A percentile compares a stretch with the other conserved stretches of the same genome.
Conservation (phyloP, 768 basidiomycete genomes). For the Lyophyllum decastes region DNA sequence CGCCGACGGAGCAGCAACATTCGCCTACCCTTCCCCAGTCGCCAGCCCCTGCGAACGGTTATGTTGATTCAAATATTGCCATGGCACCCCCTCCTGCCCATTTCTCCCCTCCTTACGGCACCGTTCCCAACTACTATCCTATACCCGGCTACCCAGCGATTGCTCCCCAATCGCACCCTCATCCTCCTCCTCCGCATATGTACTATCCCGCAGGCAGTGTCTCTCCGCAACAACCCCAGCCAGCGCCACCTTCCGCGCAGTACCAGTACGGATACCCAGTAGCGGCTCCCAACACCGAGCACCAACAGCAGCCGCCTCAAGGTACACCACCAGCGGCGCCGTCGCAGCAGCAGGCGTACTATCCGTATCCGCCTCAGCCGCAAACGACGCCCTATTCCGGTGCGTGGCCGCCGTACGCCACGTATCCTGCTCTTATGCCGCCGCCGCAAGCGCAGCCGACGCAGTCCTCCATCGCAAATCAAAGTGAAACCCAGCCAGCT, state of each 20-base stretch:
- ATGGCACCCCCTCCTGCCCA: background rate
- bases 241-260: background rate
- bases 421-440: constrained; percentile 2
- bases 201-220: constrained; percentile 8
- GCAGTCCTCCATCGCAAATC: constrained; percentile 22
- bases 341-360: constrained; percentile 7
- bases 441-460: background rate
- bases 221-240: background rate
- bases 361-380: constrained; percentile 12
- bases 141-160: constrained; percentile 16
- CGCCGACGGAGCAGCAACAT: constrained; percentile 9
- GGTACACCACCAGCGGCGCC: constrained; percentile 3
- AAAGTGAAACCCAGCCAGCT: background rate
- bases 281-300: background rate
- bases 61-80: constrained; percentile 1
- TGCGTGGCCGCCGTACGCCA: constrained; percentile 3
- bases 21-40: background rate
- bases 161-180: constrained; percentile 5
- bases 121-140: constrained; percentile 10
- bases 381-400: background rate
- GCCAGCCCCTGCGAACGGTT: background rate
- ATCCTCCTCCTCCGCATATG: constrained; percentile 6
- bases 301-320: background rate
- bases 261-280: constrained; percentile 6
- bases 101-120: constrained; percentile 6